Evolutionary conservation across 2,329 filamentous ascomycete species (phyloP).

Genomic region (Fusarium protoensiforme): DNA sequence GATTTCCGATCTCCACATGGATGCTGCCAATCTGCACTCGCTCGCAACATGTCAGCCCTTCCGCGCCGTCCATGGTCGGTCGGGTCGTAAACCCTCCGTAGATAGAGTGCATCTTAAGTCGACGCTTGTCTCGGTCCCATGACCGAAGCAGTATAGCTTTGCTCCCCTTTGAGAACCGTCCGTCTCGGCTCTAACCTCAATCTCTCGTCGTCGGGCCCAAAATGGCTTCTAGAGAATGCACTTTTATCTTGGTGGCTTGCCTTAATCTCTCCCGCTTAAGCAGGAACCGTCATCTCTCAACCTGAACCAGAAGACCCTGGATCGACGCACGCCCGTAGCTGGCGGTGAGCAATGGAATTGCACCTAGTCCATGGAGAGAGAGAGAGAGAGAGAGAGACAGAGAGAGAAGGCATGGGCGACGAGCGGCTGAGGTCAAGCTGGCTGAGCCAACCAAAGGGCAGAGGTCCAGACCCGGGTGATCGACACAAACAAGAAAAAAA

Average conservation of each 20-base stretch:
- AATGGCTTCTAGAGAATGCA: constrained; percentile 6
- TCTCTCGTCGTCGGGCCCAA: background rate
- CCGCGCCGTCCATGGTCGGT: background rate
- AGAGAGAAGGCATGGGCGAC: background rate
- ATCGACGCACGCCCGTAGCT: background rate
- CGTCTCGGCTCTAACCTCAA: constrained; percentile 18
- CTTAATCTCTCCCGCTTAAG: constrained; percentile 17
- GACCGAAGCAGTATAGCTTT: constrained; percentile 14
- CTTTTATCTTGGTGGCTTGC: constrained; percentile 28
- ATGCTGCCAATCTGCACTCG: background rate
- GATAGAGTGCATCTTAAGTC: background rate
- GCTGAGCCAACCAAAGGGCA: constrained; percentile 13
- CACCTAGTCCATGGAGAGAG: background rate
- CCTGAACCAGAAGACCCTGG: constrained; percentile 3
- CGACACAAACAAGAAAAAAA: constrained; percentile 31
- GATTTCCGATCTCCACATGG: background rate
- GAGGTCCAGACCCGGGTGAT: constrained; percentile 27
- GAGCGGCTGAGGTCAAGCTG: constrained; percentile 18
- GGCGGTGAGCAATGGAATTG: background rate
- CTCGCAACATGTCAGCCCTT: constrained; percentile 3
- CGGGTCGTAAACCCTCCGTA: background rate
- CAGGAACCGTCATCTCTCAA: constrained; percentile 7
- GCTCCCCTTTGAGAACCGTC: constrained; percentile 16
- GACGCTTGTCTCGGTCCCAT: constrained; percentile 21
- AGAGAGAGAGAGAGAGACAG: background rate